phyloP scores from a whole-genome alignment of 2,329 filamentous ascomycete species.

The Fonsecaea pedrosoi region DNA sequence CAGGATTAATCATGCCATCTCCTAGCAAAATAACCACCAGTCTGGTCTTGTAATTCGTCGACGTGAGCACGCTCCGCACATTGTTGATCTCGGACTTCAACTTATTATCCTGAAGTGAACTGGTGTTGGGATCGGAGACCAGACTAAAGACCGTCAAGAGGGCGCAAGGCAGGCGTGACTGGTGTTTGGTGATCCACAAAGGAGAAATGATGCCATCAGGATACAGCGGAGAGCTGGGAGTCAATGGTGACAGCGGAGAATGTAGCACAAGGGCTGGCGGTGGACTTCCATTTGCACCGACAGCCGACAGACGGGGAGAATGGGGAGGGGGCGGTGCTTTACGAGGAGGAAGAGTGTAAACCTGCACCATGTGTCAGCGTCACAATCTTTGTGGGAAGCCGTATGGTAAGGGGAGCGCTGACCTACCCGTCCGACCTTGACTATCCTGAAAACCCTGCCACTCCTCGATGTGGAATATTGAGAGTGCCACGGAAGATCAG shows the following conservation, averaged over 20 bases:
- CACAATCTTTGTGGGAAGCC: background rate
- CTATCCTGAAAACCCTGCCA: slow-evolving; percentile 69
- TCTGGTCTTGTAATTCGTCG: slow-evolving; percentile 72
- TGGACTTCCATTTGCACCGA: slow-evolving; percentile 53
- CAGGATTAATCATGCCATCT: slow-evolving; percentile 67
- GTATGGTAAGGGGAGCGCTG: slow-evolving; percentile 40
- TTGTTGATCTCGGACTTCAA: slow-evolving; percentile 85
- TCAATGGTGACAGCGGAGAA: slow-evolving; percentile 89
- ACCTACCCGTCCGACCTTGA: slow-evolving; percentile 80
- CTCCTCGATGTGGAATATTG: slow-evolving; percentile 59
- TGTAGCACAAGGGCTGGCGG: slow-evolving; percentile 69
- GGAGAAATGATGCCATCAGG: slow-evolving; percentile 87
- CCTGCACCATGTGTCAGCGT: slow-evolving; percentile 43
- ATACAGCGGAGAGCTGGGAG: slow-evolving; percentile 80
- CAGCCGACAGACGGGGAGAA: slow-evolving; percentile 57
- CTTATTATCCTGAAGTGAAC: slow-evolving; percentile 82
- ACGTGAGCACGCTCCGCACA: slow-evolving; percentile 69
- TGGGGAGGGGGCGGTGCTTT: slow-evolving; percentile 67
- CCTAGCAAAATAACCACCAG: slow-evolving; percentile 79
- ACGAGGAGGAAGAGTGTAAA: slow-evolving; percentile 65
- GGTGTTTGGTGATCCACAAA: slow-evolving; percentile 87
- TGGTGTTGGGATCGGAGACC: slow-evolving; percentile 72
- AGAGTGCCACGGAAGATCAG: slow-evolving; percentile 70
- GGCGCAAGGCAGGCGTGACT: slow-evolving; percentile 78
- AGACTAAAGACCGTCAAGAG: slow-evolving; percentile 83